Evolutionary conservation across 2,329 filamentous ascomycete genomes (phyloP), one percentile per base, ranked within the genome.

Genomic region (Clonostachys rosea): DNA sequence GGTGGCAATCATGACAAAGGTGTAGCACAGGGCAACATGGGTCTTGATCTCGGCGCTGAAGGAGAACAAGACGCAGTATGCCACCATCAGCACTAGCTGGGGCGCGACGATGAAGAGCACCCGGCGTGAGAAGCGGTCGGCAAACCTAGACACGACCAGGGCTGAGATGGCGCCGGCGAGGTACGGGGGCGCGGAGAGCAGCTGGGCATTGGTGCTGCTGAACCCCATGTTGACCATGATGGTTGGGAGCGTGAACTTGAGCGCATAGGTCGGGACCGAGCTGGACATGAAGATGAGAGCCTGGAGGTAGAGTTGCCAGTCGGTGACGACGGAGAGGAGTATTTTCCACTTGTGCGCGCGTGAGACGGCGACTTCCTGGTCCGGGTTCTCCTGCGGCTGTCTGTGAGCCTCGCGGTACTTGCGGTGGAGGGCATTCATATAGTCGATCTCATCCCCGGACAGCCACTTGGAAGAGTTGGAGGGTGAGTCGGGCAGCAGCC

Each of bases 171-270:
- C 49, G 7, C 50, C 50, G 12, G 40, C 47, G 33, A 47, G 24
- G 44, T 71, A 70, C 0, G 66, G 67, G 1, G 64, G 65, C 6
- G 61, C 63, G 1, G 63, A 63, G 10, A 61, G 13, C 2, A 61
- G 52, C 41, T 61, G 59, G 0, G 60, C 53, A 4, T 52, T 46
- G 13, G 51, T 49, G 6, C 62, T 62, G 4, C 61, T 58, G 52
- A 63, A 72, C 0, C 68, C 69, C 51, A 73, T 64, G 18, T 62
- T 58, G 40, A 59, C 56, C 39, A 69, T 69, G 45, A 71, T 71
- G 20, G 62, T 56, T 0, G 68, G 68, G 47, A 59, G 49, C 14
- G 54, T 56, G 45, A 62, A 60, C 24, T 56, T 60, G 46, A 60
- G 51, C 0, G 58, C 64, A 48, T 65, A 60, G 36, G 59, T 64